Evolutionary conservation across 257 asterid genomes (phyloP), one percentile per base, ranked within the genome.

Genomic region (Ilex asprella): DNA sequence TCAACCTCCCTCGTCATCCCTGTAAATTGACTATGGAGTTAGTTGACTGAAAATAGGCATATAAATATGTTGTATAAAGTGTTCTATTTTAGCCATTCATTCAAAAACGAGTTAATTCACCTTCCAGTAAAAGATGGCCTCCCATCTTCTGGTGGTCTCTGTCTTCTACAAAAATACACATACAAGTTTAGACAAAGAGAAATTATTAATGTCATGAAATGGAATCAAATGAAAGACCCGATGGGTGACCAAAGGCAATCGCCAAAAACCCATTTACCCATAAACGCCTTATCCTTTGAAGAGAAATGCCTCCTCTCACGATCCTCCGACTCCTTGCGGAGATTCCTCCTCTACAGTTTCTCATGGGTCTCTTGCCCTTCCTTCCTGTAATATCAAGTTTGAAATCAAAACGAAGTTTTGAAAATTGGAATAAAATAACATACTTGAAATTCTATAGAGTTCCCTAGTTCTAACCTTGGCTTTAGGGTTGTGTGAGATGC

Each of bases 361-460:
- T 88, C 96, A 62, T 82, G 86, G 55, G 95, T 84, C 65, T 88
- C 96, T 62, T 88, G 96, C 59, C 96, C 96, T 35, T 88, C 95
- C 78, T 69, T 86, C 63, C 95, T 86, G 81, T 57, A 2, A 21
- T 47, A 55, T 16, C 61, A 39, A 7, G 10, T 46, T 10, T 5
- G 0, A 46, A 14, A 10, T 46, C 7, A 4, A 8, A 35, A 3
- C 8, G 5, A 35, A 35, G 41, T 35, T 8, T 35, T 35, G 41
- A 1, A 1, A 35, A 35, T 35, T 35, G 41, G 8, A 3, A 35
- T 35, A 35, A 35, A 35, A 35, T 35, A 21, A 1, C 27, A 21
- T n/a, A n/a, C n/a, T n/a, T n/a, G n/a, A n/a, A n/a, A n/a, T n/a
- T n/a, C 10, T 12, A 55, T 2, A 8, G 9, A 35, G 16, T 2